phyloP scores from a whole-genome alignment of 495 filamentous ascomycete genomes.

The Pyrenopolyporus hunteri region DNA sequence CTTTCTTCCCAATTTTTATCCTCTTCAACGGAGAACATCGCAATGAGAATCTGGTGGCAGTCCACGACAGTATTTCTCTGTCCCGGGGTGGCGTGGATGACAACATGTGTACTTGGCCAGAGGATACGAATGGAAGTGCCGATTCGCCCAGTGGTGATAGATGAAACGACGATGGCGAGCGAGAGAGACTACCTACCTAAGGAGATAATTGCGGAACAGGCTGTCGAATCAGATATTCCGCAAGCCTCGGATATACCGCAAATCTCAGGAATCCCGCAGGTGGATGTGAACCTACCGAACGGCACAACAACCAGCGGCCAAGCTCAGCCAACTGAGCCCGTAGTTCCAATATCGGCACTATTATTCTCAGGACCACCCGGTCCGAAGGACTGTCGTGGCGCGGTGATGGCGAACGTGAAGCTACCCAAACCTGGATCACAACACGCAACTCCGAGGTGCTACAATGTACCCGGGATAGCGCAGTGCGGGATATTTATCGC shows the following conservation, averaged over 20 bases:
- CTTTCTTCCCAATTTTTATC: conserved; percentile 9
- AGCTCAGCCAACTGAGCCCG: conserved; percentile 23
- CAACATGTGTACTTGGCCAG: conserved; percentile 13
- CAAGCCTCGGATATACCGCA: conserved; percentile 33
- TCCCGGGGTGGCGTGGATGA: conserved; percentile 9
- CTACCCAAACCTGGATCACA: conserved; percentile 36
- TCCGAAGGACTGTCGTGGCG: conserved; percentile 46
- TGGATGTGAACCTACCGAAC: conserved; percentile 44
- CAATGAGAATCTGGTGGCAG: conserved; percentile 16
- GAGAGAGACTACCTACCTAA: conserved; percentile 18
- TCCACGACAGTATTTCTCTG: conserved; percentile 10
- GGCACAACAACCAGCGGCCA: conserved; percentile 14
- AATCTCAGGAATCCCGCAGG: conserved; percentile 39
- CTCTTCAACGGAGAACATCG: neutral
- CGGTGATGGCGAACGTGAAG: conserved; percentile 34
- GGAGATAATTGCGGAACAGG: conserved; percentile 23
- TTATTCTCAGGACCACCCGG: conserved; percentile 49
- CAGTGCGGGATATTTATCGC: conserved; percentile 48
- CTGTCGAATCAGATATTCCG: conserved; percentile 19
- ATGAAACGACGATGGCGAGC: conserved; percentile 3
- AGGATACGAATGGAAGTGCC: conserved; percentile 25
- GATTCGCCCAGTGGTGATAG: conserved; percentile 14
- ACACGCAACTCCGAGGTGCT: conserved; percentile 40
- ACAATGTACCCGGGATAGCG: conserved; percentile 41
- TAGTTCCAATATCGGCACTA: conserved; percentile 42